Evolutionary conservation across 148 eudicot species (phyloP), one percentile per base, ranked within the genome.

Genomic region (Heliosperma pusillum): DNA sequence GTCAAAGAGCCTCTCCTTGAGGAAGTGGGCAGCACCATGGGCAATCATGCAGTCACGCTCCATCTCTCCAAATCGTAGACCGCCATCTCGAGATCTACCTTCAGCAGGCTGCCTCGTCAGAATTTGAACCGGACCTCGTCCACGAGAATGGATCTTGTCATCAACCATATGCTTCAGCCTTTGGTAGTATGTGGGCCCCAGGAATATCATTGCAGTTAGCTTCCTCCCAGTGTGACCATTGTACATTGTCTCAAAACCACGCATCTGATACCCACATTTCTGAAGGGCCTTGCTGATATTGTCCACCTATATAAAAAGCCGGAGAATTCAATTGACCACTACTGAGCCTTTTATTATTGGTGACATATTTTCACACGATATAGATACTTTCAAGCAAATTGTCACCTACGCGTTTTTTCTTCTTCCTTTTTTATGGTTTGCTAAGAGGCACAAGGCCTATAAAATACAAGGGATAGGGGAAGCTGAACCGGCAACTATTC

Each of bases 1-100:
- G 84, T 95, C 99, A 73, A 95, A 95, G 42, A 95, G 90, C 79
- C 99, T 87, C 69, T 95, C 99, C 82, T 95, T 95, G 19, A 95
- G 88, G 59, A 95, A 95, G 63, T 92, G 91, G 26, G 99, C 99
- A 58, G 99, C 99, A 68, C 97, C 99, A 75, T 95, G 99, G 0
- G 99, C 99, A 84, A 95, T 95, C 97, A 95, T 95, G 52, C 99
- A 95, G 66, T 95, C 99, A 57, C 97, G 81, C 75, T 95, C 99
- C 99, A 95, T 95, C 84, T 95, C 99, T 47, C 99, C 99, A 76
- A 95, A 95, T 15, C 97, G 87, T 9, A 92, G 94, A 66, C 99
- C 97, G 47, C 97, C 99, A 79, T 95, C 99, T 76, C 99, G 97
- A 29, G 99, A 95, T 29, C 97, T 84, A 20, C 99, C 99, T 75